Conservation (phyloP, 441 rosid species). For the Cnidoscolus chayamansa region DNA sequence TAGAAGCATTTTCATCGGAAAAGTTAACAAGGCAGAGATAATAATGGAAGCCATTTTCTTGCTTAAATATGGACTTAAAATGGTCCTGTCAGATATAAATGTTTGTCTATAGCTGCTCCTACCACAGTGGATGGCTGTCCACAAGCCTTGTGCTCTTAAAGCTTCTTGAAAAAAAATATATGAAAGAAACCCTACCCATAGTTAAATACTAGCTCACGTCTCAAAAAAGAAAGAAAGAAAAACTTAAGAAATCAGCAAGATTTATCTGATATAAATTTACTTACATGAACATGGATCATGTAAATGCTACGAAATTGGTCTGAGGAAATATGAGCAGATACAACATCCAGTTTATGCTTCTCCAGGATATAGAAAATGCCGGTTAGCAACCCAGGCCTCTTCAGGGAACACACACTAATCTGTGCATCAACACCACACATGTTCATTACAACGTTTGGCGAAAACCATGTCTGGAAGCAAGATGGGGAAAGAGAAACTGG, state of each 20-base stretch:
- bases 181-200: too few species aligned
- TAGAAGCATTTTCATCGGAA: background rate
- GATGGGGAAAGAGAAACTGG: conserved; percentile 27
- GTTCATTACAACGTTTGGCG: conserved; percentile 52
- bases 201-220: too few species aligned
- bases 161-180: too few species aligned
- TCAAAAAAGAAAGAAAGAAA: too few species aligned
- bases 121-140: too few species aligned
- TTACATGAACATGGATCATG: conserved; percentile 64
- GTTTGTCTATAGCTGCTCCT: too few species aligned
- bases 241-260: too few species aligned
- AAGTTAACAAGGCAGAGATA: background rate
- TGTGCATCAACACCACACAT: conserved; percentile 52
- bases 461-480: conserved; percentile 52
- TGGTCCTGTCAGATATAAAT: too few species aligned
- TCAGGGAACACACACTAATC: conserved; percentile 44
- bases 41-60: background rate
- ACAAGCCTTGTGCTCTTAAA: too few species aligned
- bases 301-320: conserved; percentile 41
- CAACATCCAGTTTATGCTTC: conserved; percentile 52
- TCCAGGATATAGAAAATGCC: conserved; percentile 42
- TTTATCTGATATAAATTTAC: conserved; percentile 6
- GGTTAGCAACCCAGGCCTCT: conserved; percentile 41
- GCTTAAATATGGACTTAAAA: background rate
- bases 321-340: conserved; percentile 48